These are phyloP conservation scores for Arachis monticola DNA, from an alignment of 331 rosid genomes.

Conservation along the genomic window DNA sequence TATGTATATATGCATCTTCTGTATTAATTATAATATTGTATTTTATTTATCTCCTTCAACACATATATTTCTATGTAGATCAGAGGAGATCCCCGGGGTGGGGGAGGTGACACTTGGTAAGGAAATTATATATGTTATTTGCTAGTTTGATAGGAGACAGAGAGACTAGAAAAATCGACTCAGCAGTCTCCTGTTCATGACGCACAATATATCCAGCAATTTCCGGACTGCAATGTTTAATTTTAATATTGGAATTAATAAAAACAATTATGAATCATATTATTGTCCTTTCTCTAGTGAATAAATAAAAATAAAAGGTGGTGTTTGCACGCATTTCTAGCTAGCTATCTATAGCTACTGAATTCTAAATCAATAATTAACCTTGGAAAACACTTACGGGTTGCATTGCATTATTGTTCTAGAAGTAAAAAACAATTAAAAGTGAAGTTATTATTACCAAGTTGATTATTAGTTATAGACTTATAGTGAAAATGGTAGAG, in stretches of 20 bases:
- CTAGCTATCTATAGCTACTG: neutral
- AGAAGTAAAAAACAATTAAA: neutral
- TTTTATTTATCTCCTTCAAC: too few relatives aligned
- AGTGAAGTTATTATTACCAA: neutral
- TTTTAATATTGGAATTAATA: neutral
- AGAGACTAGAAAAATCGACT: neutral
- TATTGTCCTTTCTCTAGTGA: neutral
- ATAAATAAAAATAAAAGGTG: neutral
- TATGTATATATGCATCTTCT: too few relatives aligned
- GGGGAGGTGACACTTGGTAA: too few relatives aligned
- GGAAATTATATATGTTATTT: too few relatives aligned
- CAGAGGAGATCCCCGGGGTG: too few relatives aligned
- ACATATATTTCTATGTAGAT: too few relatives aligned
- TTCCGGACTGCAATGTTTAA: neutral
- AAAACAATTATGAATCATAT: neutral
- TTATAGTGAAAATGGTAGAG: slow-evolving; percentile 25
- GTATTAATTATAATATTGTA: too few relatives aligned
- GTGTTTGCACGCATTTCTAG: neutral
- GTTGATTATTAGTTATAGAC: neutral
- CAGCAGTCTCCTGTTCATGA: neutral
- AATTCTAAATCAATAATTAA: neutral
- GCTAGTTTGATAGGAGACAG: neutral
- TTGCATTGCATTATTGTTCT: neutral
- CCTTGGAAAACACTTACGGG: neutral
- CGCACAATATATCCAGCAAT: neutral